Conservation (phyloP, 2,329 filamentous ascomycete species). For the Nectriaceae sp. region DNA sequence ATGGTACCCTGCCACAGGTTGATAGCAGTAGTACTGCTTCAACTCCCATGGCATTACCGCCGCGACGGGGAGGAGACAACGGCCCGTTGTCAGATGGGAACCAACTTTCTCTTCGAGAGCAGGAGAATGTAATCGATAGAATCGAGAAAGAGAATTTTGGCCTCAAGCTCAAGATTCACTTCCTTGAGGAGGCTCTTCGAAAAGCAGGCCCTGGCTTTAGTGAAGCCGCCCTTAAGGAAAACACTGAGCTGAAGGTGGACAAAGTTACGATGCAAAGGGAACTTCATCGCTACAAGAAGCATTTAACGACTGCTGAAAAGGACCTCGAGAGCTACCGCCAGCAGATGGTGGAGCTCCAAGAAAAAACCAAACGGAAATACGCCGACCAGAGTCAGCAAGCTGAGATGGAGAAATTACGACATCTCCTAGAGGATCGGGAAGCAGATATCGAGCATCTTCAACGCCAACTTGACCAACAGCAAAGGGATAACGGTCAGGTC, state of each 20-base stretch:
- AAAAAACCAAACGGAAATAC: slow-evolving; percentile 76
- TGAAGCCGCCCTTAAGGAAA: slow-evolving; percentile 86
- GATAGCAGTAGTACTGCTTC: slow-evolving; percentile 80
- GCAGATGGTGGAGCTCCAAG: slow-evolving; percentile 80
- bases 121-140: slow-evolving; percentile 92
- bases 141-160: slow-evolving; percentile 99
- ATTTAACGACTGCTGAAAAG: slow-evolving; percentile 77
- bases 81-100: slow-evolving; percentile 82
- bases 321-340: slow-evolving; percentile 83
- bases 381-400: slow-evolving; percentile 68
- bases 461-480: slow-evolving; percentile 57
- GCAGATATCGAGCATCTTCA: slow-evolving; percentile 63
- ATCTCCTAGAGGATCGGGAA: slow-evolving; percentile 58
- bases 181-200: slow-evolving; percentile 85
- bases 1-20: slow-evolving; percentile 73
- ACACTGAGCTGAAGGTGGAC: slow-evolving; percentile 93
- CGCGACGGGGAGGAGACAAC: slow-evolving; percentile 62
- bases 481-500: slow-evolving; percentile 58
- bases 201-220: slow-evolving; percentile 90
- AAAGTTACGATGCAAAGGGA: slow-evolving; percentile 88
- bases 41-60: slow-evolving; percentile 75
- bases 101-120: slow-evolving; percentile 86
- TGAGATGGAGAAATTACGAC: slow-evolving; percentile 60
- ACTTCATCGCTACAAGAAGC: slow-evolving; percentile 82
- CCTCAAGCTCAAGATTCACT: slow-evolving; percentile 95